Evolutionary conservation across 1,284 basidiomycete genomes (phyloP), one percentile per base, ranked within the genome.

Genomic region (Ganoderma lingzhi): DNA sequence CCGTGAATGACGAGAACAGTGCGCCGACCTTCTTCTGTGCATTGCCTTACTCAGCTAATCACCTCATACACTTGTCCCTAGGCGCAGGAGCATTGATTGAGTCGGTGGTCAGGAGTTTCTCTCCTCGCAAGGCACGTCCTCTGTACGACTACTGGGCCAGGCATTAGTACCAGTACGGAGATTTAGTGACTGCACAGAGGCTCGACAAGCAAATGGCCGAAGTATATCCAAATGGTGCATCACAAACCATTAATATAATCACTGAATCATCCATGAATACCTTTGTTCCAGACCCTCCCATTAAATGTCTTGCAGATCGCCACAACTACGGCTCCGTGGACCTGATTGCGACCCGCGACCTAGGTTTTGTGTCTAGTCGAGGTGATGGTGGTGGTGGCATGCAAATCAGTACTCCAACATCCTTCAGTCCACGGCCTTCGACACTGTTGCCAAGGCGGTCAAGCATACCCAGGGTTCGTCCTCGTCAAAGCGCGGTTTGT

Each of bases 1-100:
- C 92, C 23, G 90, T 98, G 82, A 99, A 99, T 79, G 97, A 99
- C 80, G 94, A 97, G 76, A 96, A 93, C 78, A 98, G 96, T 97
- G 76, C 87, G 87, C 64, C 56, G 64, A n/a, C 60, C 55, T 37
- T 28, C n/a, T 42, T 30, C 5, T 44, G 3, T n/a, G 2, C 17
- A 2, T 9, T n/a, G 28, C 6, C 58, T 75, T 28, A 70, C 68
- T 44, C 14, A 42, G 8, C 3, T 6, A 8, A 51, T 64, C 64
- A n/a, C n/a, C n/a, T n/a, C n/a, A n/a, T n/a, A n/a, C n/a, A n/a
- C 39, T 64, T 67, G 62, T 28, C 64, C 10, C 44, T 72, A 97
- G 96, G 99, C 82, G 97, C 97, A 0, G 91, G 97, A 56, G 97
- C 97, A 0, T 84, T 99, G 37, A 99, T 99, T 78, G 97, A 99